Conservation (phyloP, 1,284 basidiomycete species). For the Laetiporus sulphureus region DNA sequence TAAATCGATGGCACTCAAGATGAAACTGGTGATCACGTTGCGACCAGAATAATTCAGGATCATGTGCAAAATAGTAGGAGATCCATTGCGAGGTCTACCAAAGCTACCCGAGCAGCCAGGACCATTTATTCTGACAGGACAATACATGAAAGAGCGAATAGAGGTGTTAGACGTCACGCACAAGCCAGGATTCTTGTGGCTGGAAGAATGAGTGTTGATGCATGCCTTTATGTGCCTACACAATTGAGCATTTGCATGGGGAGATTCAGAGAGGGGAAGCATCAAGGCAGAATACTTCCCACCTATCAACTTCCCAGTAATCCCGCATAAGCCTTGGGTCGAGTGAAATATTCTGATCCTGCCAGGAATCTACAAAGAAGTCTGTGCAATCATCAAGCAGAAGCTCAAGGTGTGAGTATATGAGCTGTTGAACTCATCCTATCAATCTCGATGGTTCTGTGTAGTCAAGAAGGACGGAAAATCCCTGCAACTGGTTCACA, state of each 20-base stretch:
- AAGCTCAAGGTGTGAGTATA: constrained; percentile 30
- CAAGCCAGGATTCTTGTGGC: too few relatives aligned
- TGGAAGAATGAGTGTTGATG: too few relatives aligned
- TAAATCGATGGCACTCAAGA: constrained; percentile 28
- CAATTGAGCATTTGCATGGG: too few relatives aligned
- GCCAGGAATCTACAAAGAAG: too few relatives aligned
- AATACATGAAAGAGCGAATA: too few relatives aligned
- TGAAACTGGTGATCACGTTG: constrained; percentile 20
- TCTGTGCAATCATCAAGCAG: too few relatives aligned
- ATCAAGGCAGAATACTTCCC: constrained; percentile 9
- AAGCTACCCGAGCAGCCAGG: constrained; percentile 19
- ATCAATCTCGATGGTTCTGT: too few relatives aligned
- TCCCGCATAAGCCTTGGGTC: constrained; percentile 26
- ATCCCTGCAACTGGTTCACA: constrained; percentile 22
- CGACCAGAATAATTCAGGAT: constrained; percentile 29
- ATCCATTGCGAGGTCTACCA: constrained; percentile 27
- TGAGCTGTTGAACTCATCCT: constrained; percentile 31
- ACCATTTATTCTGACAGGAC: constrained; percentile 21
- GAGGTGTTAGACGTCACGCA: not conserved
- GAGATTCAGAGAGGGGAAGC: too few relatives aligned
- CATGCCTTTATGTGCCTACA: too few relatives aligned
- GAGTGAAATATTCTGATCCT: constrained; percentile 33
- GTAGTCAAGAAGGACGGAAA: constrained; percentile 32
- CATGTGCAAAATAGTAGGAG: constrained; percentile 24
- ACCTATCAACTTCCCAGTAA: too few relatives aligned